Evolutionary conservation across 805 yeast genomes (phyloP), one percentile per base, ranked within the genome.

Genomic region (Ogataea angusta): DNA sequence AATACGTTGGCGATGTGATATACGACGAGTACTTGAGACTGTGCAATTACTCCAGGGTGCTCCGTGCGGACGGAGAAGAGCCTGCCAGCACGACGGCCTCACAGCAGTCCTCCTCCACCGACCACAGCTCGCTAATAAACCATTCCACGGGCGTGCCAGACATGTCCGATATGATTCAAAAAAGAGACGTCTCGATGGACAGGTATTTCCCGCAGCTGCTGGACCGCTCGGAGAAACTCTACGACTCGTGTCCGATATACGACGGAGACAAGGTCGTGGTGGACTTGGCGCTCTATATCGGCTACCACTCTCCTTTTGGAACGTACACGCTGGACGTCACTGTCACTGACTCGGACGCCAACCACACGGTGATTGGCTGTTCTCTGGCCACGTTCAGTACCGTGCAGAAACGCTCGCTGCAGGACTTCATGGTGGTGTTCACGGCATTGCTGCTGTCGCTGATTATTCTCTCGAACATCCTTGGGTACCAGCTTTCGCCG

Each of bases 301-400:
- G 51, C 1, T 30, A 45, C 5, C 40, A 53, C 12, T 64, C 67
- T 12, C 55, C 58, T 5, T 59, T 75, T 37, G 80, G 80, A 0
- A 68, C 79, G 1, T 76, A 71, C 48, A 55, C 62, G 4, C 66
- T 69, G 7, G 45, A 54, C 27, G 67, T 76, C 45, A 54, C 72
- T 3, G 59, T 76, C 8, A 57, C 75, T 14, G 58, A 67, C 16
- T 69, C 74, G 34, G 67, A 65, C 38, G 56, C 51, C 2, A 45
- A 53, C 6, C 65, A 69, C 14, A 38, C 52, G 2, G 43, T 67
- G 3, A 51, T 80, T 9, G 78, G 76, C 2, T 82, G 86, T 46
- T 58, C 70, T 15, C 51, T 58, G 13, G 58, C 73, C 5, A 67
- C 68, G 46, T 69, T 75, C 6, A 75, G 84, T 1, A 81, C 83